Base-by-base conservation (phyloP, 2,329 filamentous ascomycete species). In the Aureobasidium sp. region DNA sequence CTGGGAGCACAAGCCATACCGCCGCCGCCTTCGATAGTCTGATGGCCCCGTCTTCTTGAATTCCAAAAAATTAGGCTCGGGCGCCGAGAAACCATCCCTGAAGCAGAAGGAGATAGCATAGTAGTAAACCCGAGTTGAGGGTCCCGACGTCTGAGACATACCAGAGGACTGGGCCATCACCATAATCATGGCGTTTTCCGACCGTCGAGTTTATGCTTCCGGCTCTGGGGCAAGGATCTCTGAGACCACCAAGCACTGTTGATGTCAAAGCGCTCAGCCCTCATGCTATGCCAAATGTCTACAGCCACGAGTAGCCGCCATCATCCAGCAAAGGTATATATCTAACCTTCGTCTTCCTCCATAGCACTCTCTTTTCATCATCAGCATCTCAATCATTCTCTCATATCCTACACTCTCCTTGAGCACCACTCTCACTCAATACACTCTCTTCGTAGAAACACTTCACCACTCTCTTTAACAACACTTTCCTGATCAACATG, bases 331-430 rank as follows among this genome's bases (percentile, higher is more conserved):
- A 32, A 39, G 21, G 48, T 61, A 61, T 54, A 61, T 61, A 61
- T 32, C 37, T 34, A 53, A 48, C 7, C 49, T 39, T 61, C 42
- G 52, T 48, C 57, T 53, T 61, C 48, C 42, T 25, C 47, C 37
- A 45, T 37, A 32, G 13, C 49, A 21, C 27, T 61, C 48, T 48
- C 21, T 58, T 61, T 54, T 47, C 59, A 61, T 61, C 42, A 53
- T 61, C 59, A 61, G 48, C 59, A 61, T 61, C 59, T 44, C 59
- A 61, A 39, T 48, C 49, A 42, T 54, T 61, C 48, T 36, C 30
- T 61, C 49, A 48, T 10, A 7, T 45, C 32, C 37, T 9, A 44
- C 49, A 61, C 48, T 52, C 59, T 53, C 39, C 37, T 61, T 37
- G 21, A 42, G 39, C 59, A 34, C 29, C 36, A 9, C 29, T 25